Conservation (phyloP, 129 eudicot species). For the Oenanthe sinensis region DNA sequence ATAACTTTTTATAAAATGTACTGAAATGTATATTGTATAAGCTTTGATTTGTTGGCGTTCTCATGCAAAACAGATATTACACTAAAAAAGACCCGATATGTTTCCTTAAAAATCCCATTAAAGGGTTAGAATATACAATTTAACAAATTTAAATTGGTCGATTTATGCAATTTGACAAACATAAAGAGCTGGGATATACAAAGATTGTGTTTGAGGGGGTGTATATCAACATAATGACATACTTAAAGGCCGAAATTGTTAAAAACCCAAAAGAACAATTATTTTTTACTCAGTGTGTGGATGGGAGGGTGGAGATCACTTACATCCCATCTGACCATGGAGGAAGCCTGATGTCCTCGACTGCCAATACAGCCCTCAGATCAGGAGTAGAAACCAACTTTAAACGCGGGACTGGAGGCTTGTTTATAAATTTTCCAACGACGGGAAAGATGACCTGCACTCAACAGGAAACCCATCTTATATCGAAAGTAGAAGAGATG, state of each 20-base stretch:
- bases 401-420: slow-evolving; percentile 66
- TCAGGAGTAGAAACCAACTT: slow-evolving; percentile 80
- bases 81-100: background rate
- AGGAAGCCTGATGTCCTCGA: slow-evolving; percentile 88
- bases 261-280: background rate
- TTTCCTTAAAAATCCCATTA: background rate
- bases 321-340: slow-evolving; percentile 91
- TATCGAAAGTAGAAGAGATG: background rate
- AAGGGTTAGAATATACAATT: background rate
- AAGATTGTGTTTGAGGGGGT: background rate
- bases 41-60: background rate
- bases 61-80: too few relatives aligned
- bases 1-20: too few relatives aligned
- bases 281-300: background rate
- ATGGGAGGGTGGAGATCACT: slow-evolving; percentile 14
- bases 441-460: slow-evolving; percentile 77
- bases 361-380: slow-evolving; percentile 59
- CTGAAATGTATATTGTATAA: background rate
- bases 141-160: background rate
- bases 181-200: background rate
- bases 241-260: background rate
- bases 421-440: slow-evolving; percentile 44
- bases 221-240: background rate
- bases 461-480: slow-evolving; percentile 1
- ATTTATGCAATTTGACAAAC: background rate